These are phyloP conservation scores for Apiospora koreana DNA, from an alignment of 2,329 filamentous ascomycete species.

Conservation along the genomic window DNA sequence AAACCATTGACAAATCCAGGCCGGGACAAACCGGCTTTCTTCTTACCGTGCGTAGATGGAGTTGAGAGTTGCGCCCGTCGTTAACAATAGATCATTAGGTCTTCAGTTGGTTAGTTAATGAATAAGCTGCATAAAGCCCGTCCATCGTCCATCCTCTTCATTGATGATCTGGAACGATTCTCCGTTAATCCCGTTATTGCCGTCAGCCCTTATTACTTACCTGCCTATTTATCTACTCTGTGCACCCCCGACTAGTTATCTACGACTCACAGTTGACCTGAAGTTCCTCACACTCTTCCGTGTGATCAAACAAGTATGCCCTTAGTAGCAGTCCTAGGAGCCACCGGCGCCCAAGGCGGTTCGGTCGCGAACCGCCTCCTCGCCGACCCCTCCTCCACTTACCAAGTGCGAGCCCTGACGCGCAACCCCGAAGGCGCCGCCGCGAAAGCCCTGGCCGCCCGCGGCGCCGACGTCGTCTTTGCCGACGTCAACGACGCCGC, in stretches of 20 bases:
- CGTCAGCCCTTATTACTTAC: neutral
- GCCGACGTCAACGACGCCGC: constrained; percentile 23
- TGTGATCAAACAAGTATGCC: neutral
- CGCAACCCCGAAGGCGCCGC: constrained; percentile 21
- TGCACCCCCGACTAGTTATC: too few species aligned
- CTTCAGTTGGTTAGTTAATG: neutral
- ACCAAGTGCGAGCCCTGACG: constrained; percentile 27
- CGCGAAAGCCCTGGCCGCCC: constrained; percentile 19
- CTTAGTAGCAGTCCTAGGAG: constrained; percentile 12
- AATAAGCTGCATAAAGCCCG: neutral
- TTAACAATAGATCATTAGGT: neutral
- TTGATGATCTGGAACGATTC: neutral
- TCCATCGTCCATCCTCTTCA: neutral
- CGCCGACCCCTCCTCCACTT: constrained; percentile 19
- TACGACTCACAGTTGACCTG: too few species aligned
- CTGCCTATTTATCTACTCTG: neutral
- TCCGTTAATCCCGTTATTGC: neutral
- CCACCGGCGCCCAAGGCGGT: constrained; percentile 21
- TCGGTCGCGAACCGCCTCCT: constrained; percentile 22
- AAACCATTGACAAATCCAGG: neutral
- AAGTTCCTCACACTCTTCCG: too few species aligned
- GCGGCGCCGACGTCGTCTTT: constrained; percentile 25
- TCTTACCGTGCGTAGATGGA: too few species aligned
- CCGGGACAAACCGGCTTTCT: too few species aligned
- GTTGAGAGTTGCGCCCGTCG: neutral